Percentiles rank a stretch among this genome's conserved stretches.
Evolutionary conservation across 2,329 filamentous ascomycete genomes (phyloP).

Genomic region (Pestalotiopsis fici): DNA sequence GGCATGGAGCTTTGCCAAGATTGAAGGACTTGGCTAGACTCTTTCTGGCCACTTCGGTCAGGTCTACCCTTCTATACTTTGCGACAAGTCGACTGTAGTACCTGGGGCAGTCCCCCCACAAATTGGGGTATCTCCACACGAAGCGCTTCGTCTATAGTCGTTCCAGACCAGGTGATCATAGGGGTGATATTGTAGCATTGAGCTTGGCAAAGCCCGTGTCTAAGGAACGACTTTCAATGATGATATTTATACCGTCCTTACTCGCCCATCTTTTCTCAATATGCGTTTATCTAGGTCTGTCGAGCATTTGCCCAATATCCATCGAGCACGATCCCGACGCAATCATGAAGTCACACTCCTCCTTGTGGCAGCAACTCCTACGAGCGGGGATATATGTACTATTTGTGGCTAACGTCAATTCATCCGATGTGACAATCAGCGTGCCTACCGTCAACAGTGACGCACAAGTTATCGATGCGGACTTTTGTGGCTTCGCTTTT

Average conservation of each 20-base stretch:
- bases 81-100: neutral
- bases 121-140: neutral
- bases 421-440: neutral
- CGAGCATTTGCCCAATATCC: neutral
- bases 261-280: too few species aligned
- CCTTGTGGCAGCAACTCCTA: neutral
- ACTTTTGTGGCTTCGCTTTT: slow-evolving; percentile 33
- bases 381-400: neutral
- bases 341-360: neutral
- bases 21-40: too few species aligned
- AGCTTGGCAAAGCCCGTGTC: too few species aligned
- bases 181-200: neutral
- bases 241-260: too few species aligned
- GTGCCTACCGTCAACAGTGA: neutral
- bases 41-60: too few species aligned
- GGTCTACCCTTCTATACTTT: neutral
- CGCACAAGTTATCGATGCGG: slow-evolving; percentile 16
- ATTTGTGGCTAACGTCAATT: neutral
- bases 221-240: neutral
- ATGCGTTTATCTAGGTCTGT: too few species aligned
- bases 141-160: neutral
- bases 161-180: neutral
- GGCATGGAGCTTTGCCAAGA: too few species aligned
- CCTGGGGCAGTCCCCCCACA: neutral
- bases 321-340: neutral